phyloP scores from a whole-genome alignment of 2,329 filamentous ascomycete species.

The Alternaria conjuncta region DNA sequence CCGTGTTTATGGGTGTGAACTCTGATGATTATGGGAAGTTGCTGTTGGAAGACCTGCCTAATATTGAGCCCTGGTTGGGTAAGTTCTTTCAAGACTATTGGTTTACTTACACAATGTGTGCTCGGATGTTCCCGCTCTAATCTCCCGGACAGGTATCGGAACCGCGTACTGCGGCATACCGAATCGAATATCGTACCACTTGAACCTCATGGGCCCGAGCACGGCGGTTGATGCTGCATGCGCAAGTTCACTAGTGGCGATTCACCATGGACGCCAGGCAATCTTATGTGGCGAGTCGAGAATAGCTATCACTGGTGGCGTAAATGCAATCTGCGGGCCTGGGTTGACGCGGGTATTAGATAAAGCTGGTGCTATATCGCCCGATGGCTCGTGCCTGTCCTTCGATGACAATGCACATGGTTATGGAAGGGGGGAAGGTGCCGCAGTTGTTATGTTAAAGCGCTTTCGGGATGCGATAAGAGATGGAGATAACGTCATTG shows the following conservation, averaged over 20 bases:
- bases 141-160: not conserved
- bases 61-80: not conserved
- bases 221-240: slow-evolving; percentile 38
- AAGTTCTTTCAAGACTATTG: not conserved
- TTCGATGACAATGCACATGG: slow-evolving; percentile 64
- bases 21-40: not conserved
- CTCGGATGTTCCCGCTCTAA: not conserved
- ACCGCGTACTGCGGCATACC: not conserved
- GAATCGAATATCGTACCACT: slow-evolving; percentile 31
- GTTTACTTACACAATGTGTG: no score
- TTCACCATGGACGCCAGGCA: slow-evolving; percentile 33
- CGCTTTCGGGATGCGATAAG: slow-evolving; percentile 54
- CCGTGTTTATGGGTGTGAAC: not conserved
- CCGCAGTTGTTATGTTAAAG: slow-evolving; percentile 45
- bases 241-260: slow-evolving; percentile 27
- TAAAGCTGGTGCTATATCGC: slow-evolving; percentile 52
- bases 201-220: slow-evolving; percentile 32
- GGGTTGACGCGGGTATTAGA: slow-evolving; percentile 56
- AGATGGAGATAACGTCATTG: slow-evolving; percentile 41
- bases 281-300: slow-evolving; percentile 35
- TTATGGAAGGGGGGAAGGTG: slow-evolving; percentile 69
- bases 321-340: slow-evolving; percentile 36
- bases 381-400: slow-evolving; percentile 47
- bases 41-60: not conserved
- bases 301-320: slow-evolving; percentile 47